These are phyloP conservation scores for Daldinia bambusicola DNA, from an alignment of 495 filamentous ascomycete species.

Conservation along the genomic window DNA sequence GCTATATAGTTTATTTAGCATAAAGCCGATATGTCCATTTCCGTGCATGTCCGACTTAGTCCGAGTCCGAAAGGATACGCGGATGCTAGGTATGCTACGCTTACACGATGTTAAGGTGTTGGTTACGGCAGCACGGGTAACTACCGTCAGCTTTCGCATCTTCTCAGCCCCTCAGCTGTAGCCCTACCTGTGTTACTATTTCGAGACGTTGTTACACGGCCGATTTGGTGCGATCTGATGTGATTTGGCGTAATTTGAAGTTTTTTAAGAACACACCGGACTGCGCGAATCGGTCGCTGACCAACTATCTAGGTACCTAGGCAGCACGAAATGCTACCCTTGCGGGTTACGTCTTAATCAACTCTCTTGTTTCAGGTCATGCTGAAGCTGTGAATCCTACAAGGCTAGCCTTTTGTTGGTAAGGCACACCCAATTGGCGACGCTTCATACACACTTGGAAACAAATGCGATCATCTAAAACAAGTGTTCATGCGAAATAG, in stretches of 20 bases:
- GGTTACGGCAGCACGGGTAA: background rate
- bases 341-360: conserved; percentile 28
- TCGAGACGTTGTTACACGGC: conserved; percentile 21
- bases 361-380: conserved; percentile 42
- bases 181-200: conserved; percentile 39
- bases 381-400: conserved; percentile 34
- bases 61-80: background rate
- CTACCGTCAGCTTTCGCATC: conserved; percentile 21
- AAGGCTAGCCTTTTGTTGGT: conserved; percentile 22
- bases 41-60: background rate
- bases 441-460: conserved; percentile 7
- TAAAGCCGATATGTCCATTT: background rate
- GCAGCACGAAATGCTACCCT: conserved; percentile 31
- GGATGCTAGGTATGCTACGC: background rate
- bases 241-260: background rate
- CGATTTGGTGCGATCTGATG: no score
- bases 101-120: background rate
- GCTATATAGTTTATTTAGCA: background rate
- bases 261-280: conserved; percentile 11
- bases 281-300: conserved; percentile 29
- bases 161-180: conserved; percentile 25
- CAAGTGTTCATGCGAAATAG: background rate
- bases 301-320: no score
- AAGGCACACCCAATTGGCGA: conserved; percentile 8
- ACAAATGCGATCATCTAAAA: background rate